Evolutionary conservation across 805 yeast species (phyloP).

Genomic region (Candida adriatica): DNA sequence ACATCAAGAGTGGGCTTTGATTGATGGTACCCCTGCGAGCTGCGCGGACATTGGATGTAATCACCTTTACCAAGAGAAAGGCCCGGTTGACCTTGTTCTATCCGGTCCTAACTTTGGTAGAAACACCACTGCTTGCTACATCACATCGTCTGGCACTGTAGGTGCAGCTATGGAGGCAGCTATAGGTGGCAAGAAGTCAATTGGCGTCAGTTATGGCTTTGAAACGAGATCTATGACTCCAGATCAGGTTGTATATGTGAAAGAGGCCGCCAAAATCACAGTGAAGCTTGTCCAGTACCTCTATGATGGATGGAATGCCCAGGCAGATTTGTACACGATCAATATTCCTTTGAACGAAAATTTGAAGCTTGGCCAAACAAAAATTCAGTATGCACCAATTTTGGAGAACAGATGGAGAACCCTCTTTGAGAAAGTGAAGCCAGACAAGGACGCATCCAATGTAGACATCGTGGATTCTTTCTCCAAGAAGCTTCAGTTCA

Average conservation of each 20-base stretch:
- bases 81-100: slow-evolving; percentile 75
- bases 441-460: slow-evolving; percentile 11
- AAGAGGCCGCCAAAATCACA: slow-evolving; percentile 61
- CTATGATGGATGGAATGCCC: slow-evolving; percentile 46
- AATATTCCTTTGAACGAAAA: slow-evolving; percentile 70
- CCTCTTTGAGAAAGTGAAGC: slow-evolving; percentile 34
- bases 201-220: slow-evolving; percentile 87
- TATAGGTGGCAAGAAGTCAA: slow-evolving; percentile 52
- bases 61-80: slow-evolving; percentile 48
- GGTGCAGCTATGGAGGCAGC: slow-evolving; percentile 97
- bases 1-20: slow-evolving; percentile 73
- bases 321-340: slow-evolving; percentile 70
- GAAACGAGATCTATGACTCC: slow-evolving; percentile 42
- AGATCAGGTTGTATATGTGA: slow-evolving; percentile 26
- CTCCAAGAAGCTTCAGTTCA: slow-evolving; percentile 42
- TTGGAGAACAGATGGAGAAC: slow-evolving; percentile 76
- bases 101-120: slow-evolving; percentile 97
- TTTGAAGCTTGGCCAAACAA: slow-evolving; percentile 49
- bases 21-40: slow-evolving; percentile 95
- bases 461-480: slow-evolving; percentile 45
- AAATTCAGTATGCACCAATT: slow-evolving; percentile 68
- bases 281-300: slow-evolving; percentile 58
- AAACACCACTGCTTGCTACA: slow-evolving; percentile 82
- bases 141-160: slow-evolving; percentile 88
- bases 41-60: slow-evolving; percentile 87